Evolutionary conservation across 805 yeast species (phyloP).

Genomic region (Lachancea cidri): DNA sequence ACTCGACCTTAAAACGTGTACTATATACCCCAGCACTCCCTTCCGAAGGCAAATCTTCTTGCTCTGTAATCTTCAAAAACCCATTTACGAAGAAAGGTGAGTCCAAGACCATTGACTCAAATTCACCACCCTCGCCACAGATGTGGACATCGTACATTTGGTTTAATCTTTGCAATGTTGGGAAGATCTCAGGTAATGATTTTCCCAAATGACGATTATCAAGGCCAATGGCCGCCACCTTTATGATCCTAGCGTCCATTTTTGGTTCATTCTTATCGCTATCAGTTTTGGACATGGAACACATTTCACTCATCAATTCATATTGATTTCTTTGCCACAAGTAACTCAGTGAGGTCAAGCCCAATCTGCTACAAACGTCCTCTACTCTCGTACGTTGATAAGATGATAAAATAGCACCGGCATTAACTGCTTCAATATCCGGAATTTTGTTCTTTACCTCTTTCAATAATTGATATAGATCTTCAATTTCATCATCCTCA

Average conservation of each 20-base stretch:
- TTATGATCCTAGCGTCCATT: conserved; percentile 77
- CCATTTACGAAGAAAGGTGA: conserved; percentile 73
- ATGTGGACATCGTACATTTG: conserved; percentile 74
- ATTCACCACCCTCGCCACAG: conserved; percentile 99
- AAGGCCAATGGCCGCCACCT: conserved; percentile 91
- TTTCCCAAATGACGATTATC: conserved; percentile 61
- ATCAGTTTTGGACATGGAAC: conserved; percentile 29
- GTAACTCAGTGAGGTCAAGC: conserved; percentile 64
- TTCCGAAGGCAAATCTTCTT: conserved; percentile 39
- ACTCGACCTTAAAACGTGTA: conserved; percentile 49
- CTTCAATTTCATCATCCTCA: conserved; percentile 81
- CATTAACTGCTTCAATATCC: conserved; percentile 78
- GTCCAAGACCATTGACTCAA: conserved; percentile 87
- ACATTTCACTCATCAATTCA: conserved; percentile 79
- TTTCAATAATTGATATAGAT: conserved; percentile 51
- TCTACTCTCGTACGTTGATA: conserved; percentile 94
- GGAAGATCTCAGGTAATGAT: conserved; percentile 55
- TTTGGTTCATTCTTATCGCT: conserved; percentile 16
- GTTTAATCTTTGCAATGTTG: conserved; percentile 54
- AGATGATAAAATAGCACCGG: conserved; percentile 94
- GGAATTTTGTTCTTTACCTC: conserved; percentile 52
- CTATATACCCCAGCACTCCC: conserved; percentile 65
- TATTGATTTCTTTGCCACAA: conserved; percentile 88
- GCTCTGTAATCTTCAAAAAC: conserved; percentile 36
- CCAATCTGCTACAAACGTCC: conserved; percentile 72